These are phyloP conservation scores for Oryza australiensis DNA, from an alignment of 176 grass and related monocot genomes.

Conservation along the genomic window DNA sequence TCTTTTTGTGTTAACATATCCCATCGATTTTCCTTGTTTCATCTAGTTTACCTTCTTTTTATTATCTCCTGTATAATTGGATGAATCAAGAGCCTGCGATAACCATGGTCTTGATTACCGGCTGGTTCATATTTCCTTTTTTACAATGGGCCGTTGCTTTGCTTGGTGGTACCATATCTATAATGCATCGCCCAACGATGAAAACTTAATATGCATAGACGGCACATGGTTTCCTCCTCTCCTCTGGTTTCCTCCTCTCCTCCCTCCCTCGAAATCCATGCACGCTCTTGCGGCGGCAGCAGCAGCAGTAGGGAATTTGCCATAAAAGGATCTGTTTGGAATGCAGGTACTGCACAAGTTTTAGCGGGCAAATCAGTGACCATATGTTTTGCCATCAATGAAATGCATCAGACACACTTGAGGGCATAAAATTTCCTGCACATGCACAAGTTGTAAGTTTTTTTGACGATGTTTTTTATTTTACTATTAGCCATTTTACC, in stretches of 20 bases:
- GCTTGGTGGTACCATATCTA: background rate
- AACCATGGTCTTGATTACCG: background rate
- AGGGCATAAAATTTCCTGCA: background rate
- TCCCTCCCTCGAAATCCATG: background rate
- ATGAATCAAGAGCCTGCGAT: background rate
- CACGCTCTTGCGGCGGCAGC: background rate
- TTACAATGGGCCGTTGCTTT: background rate
- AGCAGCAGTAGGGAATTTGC: background rate
- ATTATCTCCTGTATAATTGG: background rate
- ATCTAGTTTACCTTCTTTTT: background rate
- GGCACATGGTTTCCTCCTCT: background rate
- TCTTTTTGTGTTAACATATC: background rate
- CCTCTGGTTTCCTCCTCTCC: background rate
- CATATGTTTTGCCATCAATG: background rate
- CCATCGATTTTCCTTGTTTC: background rate
- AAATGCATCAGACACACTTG: background rate
- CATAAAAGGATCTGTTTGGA: background rate
- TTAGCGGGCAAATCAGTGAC: background rate
- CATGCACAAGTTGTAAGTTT: background rate
- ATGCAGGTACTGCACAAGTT: background rate
- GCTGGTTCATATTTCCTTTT: background rate
- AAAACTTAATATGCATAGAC: conserved; percentile 29
- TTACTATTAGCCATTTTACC: background rate
- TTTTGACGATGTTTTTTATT: background rate
- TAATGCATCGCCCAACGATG: conserved; percentile 30